Evolutionary conservation across 768 basidiomycete genomes (phyloP).

Genomic region (Xerocomellus dryophilus): DNA sequence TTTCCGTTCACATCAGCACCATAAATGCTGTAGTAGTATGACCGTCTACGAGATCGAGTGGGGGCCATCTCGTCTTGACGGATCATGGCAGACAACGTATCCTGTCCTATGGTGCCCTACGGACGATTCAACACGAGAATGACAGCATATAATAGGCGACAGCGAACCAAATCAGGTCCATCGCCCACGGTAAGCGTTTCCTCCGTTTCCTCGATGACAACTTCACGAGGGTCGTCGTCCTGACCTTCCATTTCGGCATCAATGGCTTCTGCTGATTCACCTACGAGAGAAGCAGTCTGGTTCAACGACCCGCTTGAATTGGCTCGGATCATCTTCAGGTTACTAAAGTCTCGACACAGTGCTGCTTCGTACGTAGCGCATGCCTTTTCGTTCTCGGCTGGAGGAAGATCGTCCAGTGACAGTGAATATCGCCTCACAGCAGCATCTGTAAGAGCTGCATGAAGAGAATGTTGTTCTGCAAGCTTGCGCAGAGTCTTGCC

Average conservation of each 20-base stretch:
- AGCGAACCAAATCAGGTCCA: constrained; percentile 27
- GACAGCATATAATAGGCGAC: neutral
- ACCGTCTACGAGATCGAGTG: constrained; percentile 53
- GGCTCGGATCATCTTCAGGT: constrained; percentile 28
- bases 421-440: constrained; percentile 52
- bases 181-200: constrained; percentile 8
- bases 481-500: constrained; percentile 66
- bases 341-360: constrained; percentile 54
- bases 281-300: constrained; percentile 4
- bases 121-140: constrained; percentile 8
- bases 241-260: constrained; percentile 8
- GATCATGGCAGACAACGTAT: constrained; percentile 71
- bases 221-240: constrained; percentile 18
- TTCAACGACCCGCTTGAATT: constrained; percentile 16
- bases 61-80: constrained; percentile 67
- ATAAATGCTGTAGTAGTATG: constrained; percentile 43
- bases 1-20: constrained; percentile 45
- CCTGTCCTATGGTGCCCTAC: constrained; percentile 70
- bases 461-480: constrained; percentile 46
- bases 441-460: constrained; percentile 40
- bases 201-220: constrained; percentile 18
- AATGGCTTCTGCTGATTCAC: constrained; percentile 12
- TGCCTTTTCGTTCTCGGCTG: constrained; percentile 46
- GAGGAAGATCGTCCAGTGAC: constrained; percentile 53
- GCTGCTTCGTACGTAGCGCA: constrained; percentile 45